Base-by-base conservation (phyloP, 2,329 filamentous ascomycete genomes). In the Diplodia intermedia region DNA sequence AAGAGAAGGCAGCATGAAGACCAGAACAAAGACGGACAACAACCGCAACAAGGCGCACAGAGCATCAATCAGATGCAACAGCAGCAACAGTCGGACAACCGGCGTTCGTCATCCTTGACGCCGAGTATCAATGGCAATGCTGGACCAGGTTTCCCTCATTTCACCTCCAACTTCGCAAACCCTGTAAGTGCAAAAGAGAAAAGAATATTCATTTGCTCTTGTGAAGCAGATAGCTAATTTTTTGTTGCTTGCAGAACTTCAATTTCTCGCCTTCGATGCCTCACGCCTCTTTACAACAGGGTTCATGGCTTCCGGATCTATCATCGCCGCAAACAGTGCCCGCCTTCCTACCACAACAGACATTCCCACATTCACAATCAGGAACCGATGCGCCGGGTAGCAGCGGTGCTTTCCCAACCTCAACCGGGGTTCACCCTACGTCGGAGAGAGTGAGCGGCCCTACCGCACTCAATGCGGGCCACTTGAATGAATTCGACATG, bases 1-100 rank as follows among this genome's bases (percentile, higher is more conserved):
- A 98, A 98, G 83, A 88, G 94, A 69, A 97, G 97, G 85, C 89
- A 86, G 70, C 83, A 88, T 54, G 89, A 90, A 23, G 77, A 79
- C 56, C 75, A 78, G n/a, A 76, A 75, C 71, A 80, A 73, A 71
- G 52, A 62, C 63, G 66, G 61, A 68, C 50, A 69, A 70, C 49
- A 71, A 70, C 49, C 71, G 71, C 55, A 75, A 33, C 31, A 26
- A 72, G 33, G 65, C 54, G 47, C 43, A 26, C 55, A 60, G 52
- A 66, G 56, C 36, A 23, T 31, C 36, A 67, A 76, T 49, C 75
- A 31, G 43, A n/a, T 60, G 12, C 65, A 78, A 63, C 76, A 78
- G 65, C 76, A 79, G 63, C 61, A 73, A 75, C 62, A 76, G 77
- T 68, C 77, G 72, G 4, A 38, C 15, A 60, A 23, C 40, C 76